Evolutionary conservation across 202 grass and related monocot genomes (phyloP).

Genomic region (Bolboschoenoplectus hybrid): DNA sequence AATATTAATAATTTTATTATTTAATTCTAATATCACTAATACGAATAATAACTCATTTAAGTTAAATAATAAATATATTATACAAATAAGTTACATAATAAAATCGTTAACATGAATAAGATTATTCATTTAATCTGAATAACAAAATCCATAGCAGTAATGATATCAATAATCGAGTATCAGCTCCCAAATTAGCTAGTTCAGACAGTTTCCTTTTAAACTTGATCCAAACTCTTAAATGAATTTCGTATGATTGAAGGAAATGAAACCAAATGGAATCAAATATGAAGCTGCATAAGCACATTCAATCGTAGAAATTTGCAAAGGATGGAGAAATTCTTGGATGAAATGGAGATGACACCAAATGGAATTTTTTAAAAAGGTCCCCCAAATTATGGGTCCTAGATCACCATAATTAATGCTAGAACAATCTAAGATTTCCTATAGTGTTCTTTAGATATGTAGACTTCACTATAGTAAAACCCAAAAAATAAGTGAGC

Average conservation of each 20-base stretch:
- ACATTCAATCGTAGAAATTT: neutral
- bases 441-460: neutral
- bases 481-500: no score
- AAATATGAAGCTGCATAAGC: neutral
- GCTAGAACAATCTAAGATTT: conserved; percentile 16
- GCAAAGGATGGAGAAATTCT: neutral
- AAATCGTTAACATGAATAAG: no score
- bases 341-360: neutral
- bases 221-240: neutral
- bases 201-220: no score
- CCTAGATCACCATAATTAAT: neutral
- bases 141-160: no score
- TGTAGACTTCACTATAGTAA: neutral
- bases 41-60: no score
- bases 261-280: neutral
- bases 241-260: neutral
- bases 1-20: no score
- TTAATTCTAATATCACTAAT: no score
- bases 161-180: no score
- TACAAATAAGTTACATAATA: no score
- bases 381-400: neutral
- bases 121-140: no score
- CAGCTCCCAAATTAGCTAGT: neutral
- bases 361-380: neutral
- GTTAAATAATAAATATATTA: no score